These are phyloP conservation scores for Seiridium cupressi DNA, from an alignment of 2,329 filamentous ascomycete genomes.

Conservation along the genomic window DNA sequence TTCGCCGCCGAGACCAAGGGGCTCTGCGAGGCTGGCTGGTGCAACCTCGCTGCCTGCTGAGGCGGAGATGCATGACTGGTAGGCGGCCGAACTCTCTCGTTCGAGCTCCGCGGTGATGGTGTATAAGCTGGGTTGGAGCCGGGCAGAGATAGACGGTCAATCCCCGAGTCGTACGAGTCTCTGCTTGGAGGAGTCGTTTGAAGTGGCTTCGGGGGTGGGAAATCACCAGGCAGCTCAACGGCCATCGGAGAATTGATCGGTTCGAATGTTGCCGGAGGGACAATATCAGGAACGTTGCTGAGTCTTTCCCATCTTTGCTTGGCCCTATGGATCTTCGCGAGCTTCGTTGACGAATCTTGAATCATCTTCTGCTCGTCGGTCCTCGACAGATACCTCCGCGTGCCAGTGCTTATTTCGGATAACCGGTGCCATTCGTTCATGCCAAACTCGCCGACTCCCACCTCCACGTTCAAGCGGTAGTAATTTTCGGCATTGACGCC, in stretches of 20 bases:
- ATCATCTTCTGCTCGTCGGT: conserved; percentile 75
- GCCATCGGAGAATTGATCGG: conserved; percentile 48
- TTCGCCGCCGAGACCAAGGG: conserved; percentile 18
- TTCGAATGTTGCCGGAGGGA: conserved; percentile 31
- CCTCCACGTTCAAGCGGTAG: conserved; percentile 93
- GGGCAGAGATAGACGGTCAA: conserved; percentile 46
- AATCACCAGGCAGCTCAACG: conserved; percentile 58
- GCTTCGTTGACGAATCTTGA: conserved; percentile 71
- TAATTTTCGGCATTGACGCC: conserved; percentile 88
- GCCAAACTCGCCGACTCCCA: conserved; percentile 93
- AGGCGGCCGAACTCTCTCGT: conserved; percentile 39
- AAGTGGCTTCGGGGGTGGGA: conserved; percentile 37
- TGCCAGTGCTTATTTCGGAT: conserved; percentile 93
- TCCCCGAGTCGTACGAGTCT: conserved; percentile 56
- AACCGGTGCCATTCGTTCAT: conserved; percentile 98
- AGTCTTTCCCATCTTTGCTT: conserved; percentile 64
- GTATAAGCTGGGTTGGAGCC: conserved; percentile 25
- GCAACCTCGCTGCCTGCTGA: conserved; percentile 28
- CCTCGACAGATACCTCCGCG: conserved; percentile 76
- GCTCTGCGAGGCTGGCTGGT: conserved; percentile 17
- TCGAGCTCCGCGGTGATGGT: conserved; percentile 50
- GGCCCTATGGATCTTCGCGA: conserved; percentile 79
- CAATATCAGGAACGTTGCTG: conserved; percentile 39
- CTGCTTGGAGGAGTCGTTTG: conserved; percentile 40
- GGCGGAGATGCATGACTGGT: conserved; percentile 28